Evolutionary conservation across 371 early-diverging fungal species (phyloP).

Genomic region (Rhizopus delemar): DNA sequence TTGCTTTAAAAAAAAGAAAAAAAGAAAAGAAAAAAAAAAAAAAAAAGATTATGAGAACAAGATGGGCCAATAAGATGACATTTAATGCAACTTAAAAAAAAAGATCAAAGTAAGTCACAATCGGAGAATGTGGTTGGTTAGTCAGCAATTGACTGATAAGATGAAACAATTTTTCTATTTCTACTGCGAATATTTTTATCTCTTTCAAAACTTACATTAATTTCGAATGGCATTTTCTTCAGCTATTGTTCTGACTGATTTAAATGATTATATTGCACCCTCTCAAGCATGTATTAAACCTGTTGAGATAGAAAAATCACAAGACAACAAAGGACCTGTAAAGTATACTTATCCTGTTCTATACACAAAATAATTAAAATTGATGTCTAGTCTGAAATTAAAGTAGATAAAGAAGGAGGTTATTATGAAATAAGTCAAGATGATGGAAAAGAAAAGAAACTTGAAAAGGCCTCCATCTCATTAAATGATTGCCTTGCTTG

Average conservation of each 20-base stretch:
- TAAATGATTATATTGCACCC: constrained; percentile 95
- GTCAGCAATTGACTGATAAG: background rate
- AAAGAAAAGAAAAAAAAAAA: constrained; percentile 1
- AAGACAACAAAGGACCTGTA: constrained; percentile 42
- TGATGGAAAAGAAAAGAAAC: constrained; percentile 71
- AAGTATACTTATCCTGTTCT: background rate
- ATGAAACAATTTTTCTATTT: background rate
- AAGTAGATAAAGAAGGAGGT: constrained; percentile 64
- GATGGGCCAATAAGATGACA: background rate
- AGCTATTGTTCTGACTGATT: constrained; percentile 82
- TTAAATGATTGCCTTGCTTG: constrained; percentile 97
- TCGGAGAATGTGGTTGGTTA: background rate
- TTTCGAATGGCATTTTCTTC: constrained; percentile 70
- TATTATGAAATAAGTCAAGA: constrained; percentile 88
- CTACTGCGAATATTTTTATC: background rate
- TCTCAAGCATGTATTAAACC: constrained; percentile 96
- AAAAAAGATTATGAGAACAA: constrained; percentile 8
- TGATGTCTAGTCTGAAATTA: constrained; percentile 59
- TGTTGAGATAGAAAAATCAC: constrained; percentile 72
- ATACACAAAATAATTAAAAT: background rate
- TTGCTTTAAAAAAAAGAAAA: background rate
- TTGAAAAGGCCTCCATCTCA: constrained; percentile 84
- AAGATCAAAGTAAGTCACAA: background rate
- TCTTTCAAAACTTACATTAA: constrained; percentile 14
- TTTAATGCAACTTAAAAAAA: background rate